Percentiles rank a stretch among this genome's conserved stretches.
These are phyloP conservation scores for Obelidium mucronatum DNA, from an alignment of 192 early-diverging fungal species.

Conservation along the genomic window DNA sequence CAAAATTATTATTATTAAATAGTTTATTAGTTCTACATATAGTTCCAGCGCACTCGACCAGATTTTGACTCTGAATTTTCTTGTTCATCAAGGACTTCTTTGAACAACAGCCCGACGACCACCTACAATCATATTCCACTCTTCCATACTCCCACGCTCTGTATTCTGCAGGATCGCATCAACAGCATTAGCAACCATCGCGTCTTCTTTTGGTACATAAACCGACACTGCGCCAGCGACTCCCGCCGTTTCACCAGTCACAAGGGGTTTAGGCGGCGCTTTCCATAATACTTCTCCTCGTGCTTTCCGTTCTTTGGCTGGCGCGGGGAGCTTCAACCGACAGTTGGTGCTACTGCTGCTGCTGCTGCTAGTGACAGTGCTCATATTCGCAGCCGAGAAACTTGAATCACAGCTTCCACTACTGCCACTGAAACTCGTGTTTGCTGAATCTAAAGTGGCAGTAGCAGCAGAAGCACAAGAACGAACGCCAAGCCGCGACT, in stretches of 20 bases:
- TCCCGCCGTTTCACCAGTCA: not conserved
- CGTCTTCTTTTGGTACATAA: conserved; percentile 16
- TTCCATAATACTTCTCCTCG: conserved; percentile 35
- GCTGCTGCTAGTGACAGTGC: too few species aligned
- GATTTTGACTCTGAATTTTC: too few species aligned
- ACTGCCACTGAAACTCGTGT: not conserved
- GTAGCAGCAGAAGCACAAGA: not conserved
- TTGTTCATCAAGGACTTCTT: too few species aligned
- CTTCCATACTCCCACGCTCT: conserved; percentile 7
- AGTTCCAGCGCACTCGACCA: too few species aligned
- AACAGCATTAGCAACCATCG: conserved; percentile 15
- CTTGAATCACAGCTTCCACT: not conserved
- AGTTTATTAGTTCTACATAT: too few species aligned
- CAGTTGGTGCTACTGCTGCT: not conserved
- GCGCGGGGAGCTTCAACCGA: conserved; percentile 10
- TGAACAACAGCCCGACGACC: too few species aligned
- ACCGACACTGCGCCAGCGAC: not conserved
- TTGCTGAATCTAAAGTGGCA: not conserved
- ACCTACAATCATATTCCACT: conserved; percentile 34
- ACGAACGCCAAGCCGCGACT: not conserved
- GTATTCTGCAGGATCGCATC: conserved; percentile 2
- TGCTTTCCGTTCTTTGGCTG: conserved; percentile 16
- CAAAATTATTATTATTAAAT: too few species aligned
- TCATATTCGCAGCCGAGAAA: not conserved
- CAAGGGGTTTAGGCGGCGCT: not conserved